These are phyloP conservation scores for Ascoidea tarda DNA, from an alignment of 805 yeast species.

Conservation along the genomic window DNA sequence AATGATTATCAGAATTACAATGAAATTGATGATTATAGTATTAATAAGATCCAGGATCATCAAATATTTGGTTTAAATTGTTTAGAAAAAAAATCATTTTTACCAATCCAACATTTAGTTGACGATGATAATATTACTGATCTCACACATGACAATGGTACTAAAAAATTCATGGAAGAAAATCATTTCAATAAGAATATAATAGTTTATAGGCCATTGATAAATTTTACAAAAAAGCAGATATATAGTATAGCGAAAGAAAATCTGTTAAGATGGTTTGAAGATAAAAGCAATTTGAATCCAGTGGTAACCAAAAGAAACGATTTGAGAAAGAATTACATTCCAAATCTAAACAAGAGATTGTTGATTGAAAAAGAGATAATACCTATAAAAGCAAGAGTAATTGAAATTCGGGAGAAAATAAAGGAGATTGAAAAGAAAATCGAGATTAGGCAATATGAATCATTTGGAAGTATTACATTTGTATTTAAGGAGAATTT, in stretches of 20 bases:
- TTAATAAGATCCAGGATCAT: no score
- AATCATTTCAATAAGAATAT: constrained; percentile 1
- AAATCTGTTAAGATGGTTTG: constrained; percentile 22
- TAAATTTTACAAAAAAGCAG: constrained; percentile 16
- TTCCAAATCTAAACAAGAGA: neutral
- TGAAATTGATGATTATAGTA: constrained; percentile 7
- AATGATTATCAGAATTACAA: constrained; percentile 15
- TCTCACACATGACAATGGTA: no score
- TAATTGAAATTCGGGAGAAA: neutral
- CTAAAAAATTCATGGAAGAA: neutral
- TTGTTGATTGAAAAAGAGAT: neutral
- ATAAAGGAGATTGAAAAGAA: neutral
- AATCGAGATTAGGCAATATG: neutral
- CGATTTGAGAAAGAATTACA: constrained; percentile 3
- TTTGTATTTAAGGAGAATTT: neutral
- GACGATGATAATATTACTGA: no score
- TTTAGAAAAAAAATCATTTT: neutral
- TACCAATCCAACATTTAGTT: neutral
- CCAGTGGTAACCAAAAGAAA: constrained; percentile 23
- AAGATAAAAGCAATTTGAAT: constrained; percentile 26
- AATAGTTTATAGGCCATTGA: constrained; percentile 21
- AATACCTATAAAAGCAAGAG: no score
- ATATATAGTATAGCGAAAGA: constrained; percentile 18
- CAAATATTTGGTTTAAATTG: no score
- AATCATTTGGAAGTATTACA: neutral